Conservation (phyloP, 768 basidiomycete species). For the Mycena capillaripes region DNA sequence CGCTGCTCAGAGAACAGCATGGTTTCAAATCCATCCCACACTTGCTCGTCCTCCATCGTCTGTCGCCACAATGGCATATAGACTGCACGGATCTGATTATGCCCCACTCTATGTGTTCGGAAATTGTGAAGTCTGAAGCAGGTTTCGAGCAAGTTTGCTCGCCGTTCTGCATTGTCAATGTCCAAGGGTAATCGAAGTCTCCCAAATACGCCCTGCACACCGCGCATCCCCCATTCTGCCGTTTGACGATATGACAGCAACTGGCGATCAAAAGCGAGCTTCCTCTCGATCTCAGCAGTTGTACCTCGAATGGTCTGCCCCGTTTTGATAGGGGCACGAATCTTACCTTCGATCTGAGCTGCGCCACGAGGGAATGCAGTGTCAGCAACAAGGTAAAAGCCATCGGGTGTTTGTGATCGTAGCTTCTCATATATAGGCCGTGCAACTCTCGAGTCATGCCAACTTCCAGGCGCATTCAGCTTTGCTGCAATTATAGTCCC, state of each 20-base stretch:
- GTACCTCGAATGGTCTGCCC: background rate
- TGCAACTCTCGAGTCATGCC: background rate
- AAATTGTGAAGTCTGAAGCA: background rate
- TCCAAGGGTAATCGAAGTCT: background rate
- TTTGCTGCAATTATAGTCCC: background rate
- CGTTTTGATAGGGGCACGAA: background rate
- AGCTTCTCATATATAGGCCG: background rate
- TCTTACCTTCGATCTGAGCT: background rate
- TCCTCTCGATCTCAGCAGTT: background rate
- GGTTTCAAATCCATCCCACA: background rate
- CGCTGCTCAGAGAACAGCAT: background rate
- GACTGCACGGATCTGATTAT: background rate
- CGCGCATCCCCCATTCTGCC: background rate
- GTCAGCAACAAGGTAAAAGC: background rate
- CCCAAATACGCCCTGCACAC: background rate
- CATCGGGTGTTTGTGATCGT: background rate
- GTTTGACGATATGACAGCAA: background rate
- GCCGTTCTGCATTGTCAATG: background rate
- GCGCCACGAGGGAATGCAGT: background rate
- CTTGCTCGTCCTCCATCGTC: background rate
- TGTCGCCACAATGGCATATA: background rate
- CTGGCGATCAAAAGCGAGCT: background rate
- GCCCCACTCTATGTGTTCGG: background rate
- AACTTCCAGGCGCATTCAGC: background rate
- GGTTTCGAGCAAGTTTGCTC: background rate